Conservation (phyloP, 2,329 filamentous ascomycete species). For the Coleophoma crateriformis region DNA sequence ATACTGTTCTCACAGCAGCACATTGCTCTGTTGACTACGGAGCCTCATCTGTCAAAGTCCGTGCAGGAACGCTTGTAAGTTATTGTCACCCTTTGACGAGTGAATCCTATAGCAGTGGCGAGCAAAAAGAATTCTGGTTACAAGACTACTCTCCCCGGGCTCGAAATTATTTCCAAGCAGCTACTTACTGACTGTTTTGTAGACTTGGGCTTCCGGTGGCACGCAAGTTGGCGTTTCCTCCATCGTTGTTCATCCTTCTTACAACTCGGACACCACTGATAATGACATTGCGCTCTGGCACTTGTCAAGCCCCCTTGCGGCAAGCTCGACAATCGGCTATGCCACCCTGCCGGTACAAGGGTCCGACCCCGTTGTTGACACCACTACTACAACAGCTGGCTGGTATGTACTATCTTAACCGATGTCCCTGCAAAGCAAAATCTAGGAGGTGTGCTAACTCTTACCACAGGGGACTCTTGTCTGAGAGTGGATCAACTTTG, state of each 20-base stretch:
- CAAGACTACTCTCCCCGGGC: neutral
- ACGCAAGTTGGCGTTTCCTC: conserved; percentile 6
- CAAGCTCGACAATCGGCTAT: conserved; percentile 12
- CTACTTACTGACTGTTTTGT: neutral
- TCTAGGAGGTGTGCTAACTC: neutral
- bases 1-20: conserved; percentile 17
- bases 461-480: conserved; percentile 1
- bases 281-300: conserved; percentile 15
- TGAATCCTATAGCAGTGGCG: neutral
- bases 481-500: conserved; percentile 4
- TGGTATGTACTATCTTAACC: neutral
- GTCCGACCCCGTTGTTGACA: conserved; percentile 10
- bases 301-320: conserved; percentile 8
- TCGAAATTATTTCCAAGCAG: neutral
- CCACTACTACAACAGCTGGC: conserved; percentile 6
- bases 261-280: conserved; percentile 4
- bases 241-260: conserved; percentile 12
- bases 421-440: neutral
- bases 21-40: conserved; percentile 12
- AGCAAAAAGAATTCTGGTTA: neutral
- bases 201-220: conserved; percentile 14
- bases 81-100: neutral
- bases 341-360: conserved; percentile 10
- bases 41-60: conserved; percentile 12
- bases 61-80: conserved; percentile 15